phyloP scores from a whole-genome alignment of 768 basidiomycete genomes.

The Mycena rosella region DNA sequence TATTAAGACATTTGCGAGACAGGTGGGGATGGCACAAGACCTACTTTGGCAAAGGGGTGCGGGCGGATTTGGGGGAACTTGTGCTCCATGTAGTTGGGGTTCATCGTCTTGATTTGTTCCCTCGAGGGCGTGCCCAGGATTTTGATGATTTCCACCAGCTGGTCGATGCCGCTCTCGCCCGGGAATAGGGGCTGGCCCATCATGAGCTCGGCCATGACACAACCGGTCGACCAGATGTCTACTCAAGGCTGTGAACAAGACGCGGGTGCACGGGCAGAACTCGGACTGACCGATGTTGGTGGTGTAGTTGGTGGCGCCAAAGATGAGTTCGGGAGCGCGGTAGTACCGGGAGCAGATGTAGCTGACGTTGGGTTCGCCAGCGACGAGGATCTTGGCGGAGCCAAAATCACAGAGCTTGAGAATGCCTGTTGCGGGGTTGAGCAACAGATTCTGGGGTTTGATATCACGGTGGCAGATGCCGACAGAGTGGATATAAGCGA shows the following conservation, averaged over 20 bases:
- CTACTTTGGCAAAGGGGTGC: conserved; percentile 97
- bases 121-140: conserved; percentile 97
- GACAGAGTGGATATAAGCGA: conserved; percentile 99
- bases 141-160: conserved; percentile 99
- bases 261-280: conserved; percentile 12
- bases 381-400: conserved; percentile 97
- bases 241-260: conserved; percentile 23
- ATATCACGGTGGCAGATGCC: conserved; percentile 99
- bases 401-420: conserved; percentile 99
- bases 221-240: conserved; percentile 99
- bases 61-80: conserved; percentile 99
- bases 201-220: conserved; percentile 99
- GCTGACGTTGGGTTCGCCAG: conserved; percentile 98
- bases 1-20: conserved; percentile 23
- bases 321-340: conserved; percentile 98
- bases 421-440: conserved; percentile 97
- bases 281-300: conserved; percentile 91
- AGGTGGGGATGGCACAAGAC: conserved; percentile 33
- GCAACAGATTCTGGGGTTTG: conserved; percentile 98
- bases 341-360: conserved; percentile 99
- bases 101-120: conserved; percentile 99
- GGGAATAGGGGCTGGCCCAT: conserved; percentile 99
- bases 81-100: conserved; percentile 99
- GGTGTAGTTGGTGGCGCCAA: conserved; percentile 99
- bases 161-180: conserved; percentile 98